Percentiles rank a stretch among this genome's conserved stretches.
Evolutionary conservation across 1,139 yeast species (phyloP).

Genomic region (Arxiozyma telluris): DNA sequence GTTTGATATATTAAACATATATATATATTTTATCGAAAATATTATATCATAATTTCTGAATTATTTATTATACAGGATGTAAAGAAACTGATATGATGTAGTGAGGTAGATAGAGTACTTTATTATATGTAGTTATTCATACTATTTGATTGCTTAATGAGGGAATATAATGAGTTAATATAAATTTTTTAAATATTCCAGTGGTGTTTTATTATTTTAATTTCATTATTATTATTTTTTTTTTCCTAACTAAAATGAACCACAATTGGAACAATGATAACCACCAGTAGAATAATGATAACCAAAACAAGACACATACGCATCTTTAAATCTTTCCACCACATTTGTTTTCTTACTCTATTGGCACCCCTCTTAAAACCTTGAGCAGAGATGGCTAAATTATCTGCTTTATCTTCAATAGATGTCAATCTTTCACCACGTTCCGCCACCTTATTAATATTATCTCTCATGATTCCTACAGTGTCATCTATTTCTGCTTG

Average conservation of each 20-base stretch:
- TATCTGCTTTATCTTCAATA: slow-evolving; percentile 89
- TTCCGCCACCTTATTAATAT: slow-evolving; percentile 91
- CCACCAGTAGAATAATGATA: slow-evolving; percentile 68
- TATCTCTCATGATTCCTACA: slow-evolving; percentile 96
- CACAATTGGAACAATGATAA: slow-evolving; percentile 89
- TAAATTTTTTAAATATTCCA: background rate
- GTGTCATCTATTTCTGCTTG: slow-evolving; percentile 95
- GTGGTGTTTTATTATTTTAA: too few relatives aligned
- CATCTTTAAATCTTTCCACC: slow-evolving; percentile 99
- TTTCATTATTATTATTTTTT: too few relatives aligned
- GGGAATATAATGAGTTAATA: too few relatives aligned
- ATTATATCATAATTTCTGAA: background rate
- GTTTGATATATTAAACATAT: too few relatives aligned
- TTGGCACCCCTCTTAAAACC: slow-evolving; percentile 97
- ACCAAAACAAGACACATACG: slow-evolving; percentile 83
- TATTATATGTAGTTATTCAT: background rate
- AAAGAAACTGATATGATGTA: background rate
- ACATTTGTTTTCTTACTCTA: slow-evolving; percentile 96
- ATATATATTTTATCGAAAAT: background rate
- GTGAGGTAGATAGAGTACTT: too few relatives aligned
- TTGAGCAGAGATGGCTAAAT: slow-evolving; percentile 86
- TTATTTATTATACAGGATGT: background rate
- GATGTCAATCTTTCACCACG: slow-evolving; percentile 89
- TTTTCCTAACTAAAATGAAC: slow-evolving; percentile 57
- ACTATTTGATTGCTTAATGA: background rate